Base-by-base conservation (phyloP, 75 land plant species). In the Isoetes taiwanensis region DNA sequence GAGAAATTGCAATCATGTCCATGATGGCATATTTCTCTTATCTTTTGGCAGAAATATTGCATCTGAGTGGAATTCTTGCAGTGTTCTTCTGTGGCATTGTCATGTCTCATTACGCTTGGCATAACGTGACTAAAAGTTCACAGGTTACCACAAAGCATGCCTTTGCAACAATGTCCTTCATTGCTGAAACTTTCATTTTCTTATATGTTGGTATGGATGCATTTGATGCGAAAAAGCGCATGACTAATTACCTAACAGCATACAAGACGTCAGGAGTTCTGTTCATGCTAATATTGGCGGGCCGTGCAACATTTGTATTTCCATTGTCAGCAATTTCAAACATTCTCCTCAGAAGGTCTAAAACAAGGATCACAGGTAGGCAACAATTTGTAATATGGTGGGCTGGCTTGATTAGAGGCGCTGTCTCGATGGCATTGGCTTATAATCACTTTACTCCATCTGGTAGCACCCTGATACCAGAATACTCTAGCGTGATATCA, bases 371-470 rank as follows among this genome's bases (percentile, higher is more conserved):
- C 5, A 63, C 81, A 32, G 69, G 74, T 34, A 78, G 57, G 19
- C 75, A 80, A 41, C 84, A 80, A 74, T 84, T 84, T 27, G 43
- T 83, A 9, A 77, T 83, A 6, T 83, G 84, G 87, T 83, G 87
- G 87, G 83, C 87, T 58, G 87, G 87, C 14, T 76, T 83, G 8
- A 83, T 80, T 83, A 70, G 87, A 63, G 87, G 87, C 43, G 87
- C 87, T 28, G 83, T 83, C 14, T 83, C 87, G 34, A 77, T 83
- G 31, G 87, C 87, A 25, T 57, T 83, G 59, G 87, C 87, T 35
- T 83, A 76, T 42, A 67, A 74, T 53, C 87, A 83, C 79, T 84
- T 80, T 54, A 78, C 88, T 9, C 10, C 46, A 28, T 72, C 58
- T 67, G 88, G 84, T 2, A 66, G 71, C 30, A 67, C 86, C n/a